Conservation (phyloP, 2,329 filamentous ascomycete species). For the Bertia moriformis region DNA sequence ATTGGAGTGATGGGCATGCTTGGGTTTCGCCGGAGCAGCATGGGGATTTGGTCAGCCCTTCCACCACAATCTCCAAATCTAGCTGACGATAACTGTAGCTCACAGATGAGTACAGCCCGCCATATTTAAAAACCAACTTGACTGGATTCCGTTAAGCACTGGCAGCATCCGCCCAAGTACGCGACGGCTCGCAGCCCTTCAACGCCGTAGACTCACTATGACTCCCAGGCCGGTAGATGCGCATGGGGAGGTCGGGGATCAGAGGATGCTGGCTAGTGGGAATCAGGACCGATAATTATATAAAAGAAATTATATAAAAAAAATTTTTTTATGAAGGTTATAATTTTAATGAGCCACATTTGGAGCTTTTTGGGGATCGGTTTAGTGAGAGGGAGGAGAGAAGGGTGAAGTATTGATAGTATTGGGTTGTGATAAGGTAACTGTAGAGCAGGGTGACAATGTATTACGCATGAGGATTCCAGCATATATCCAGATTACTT, state of each 20-base stretch:
- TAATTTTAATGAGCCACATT: constrained; percentile 48
- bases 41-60: constrained; percentile 35
- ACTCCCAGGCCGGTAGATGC: constrained; percentile 55
- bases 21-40: constrained; percentile 57
- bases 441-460: no score
- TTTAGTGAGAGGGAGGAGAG: constrained; percentile 42
- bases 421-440: no score
- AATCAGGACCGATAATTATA: constrained; percentile 48
- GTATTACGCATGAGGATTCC: no score
- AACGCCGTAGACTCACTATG: constrained; percentile 54
- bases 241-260: constrained; percentile 34
- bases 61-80: no score
- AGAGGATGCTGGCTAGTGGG: constrained; percentile 32
- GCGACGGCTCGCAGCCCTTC: constrained; percentile 51
- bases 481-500: no score
- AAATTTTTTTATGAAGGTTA: constrained; percentile 60
- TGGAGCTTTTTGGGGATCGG: constrained; percentile 44
- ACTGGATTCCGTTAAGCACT: constrained; percentile 51
- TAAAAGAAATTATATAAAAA: no score
- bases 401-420: constrained; percentile 4
- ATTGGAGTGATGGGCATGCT: constrained; percentile 52
- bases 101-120: constrained; percentile 38
- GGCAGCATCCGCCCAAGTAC: constrained; percentile 47
- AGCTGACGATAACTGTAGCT: neutral
- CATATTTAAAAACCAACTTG: constrained; percentile 58